These are phyloP conservation scores for Auriculariales sp. DNA, from an alignment of 768 basidiomycete species.

Conservation along the genomic window DNA sequence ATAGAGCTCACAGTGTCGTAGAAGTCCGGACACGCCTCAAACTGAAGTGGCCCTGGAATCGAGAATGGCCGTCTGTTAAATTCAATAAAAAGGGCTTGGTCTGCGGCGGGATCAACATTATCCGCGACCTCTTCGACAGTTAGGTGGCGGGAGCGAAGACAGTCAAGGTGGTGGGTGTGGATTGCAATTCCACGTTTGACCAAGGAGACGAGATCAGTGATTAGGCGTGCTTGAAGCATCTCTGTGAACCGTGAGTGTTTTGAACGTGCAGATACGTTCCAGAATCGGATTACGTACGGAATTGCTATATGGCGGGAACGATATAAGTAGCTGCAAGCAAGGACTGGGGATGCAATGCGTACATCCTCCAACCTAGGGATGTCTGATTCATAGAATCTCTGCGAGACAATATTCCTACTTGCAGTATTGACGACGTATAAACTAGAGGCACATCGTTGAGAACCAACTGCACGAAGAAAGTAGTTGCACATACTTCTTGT, in stretches of 20 bases:
- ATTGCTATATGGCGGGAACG: constrained; percentile 34
- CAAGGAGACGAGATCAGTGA: constrained; percentile 38
- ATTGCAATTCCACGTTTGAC: constrained; percentile 45
- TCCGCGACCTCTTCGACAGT: constrained; percentile 33
- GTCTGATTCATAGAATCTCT: constrained; percentile 56
- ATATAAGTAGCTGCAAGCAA: constrained; percentile 5
- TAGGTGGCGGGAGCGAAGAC: constrained; percentile 34
- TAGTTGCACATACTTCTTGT: constrained; percentile 49
- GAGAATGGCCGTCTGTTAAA: constrained; percentile 55
- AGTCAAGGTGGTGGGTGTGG: constrained; percentile 43
- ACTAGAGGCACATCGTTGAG: constrained; percentile 19
- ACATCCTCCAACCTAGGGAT: constrained; percentile 62
- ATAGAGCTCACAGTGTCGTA: constrained; percentile 52
- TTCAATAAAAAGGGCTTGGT: constrained; percentile 59
- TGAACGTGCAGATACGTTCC: neutral
- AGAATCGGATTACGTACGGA: constrained; percentile 37
- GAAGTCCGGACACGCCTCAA: constrained; percentile 58
- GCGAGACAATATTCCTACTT: constrained; percentile 54
- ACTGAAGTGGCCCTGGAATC: constrained; percentile 50
- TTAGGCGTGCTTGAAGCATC: constrained; percentile 50
- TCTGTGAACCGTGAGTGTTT: constrained; percentile 26
- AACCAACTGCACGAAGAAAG: neutral
- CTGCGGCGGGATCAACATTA: constrained; percentile 39
- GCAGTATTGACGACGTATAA: constrained; percentile 57
- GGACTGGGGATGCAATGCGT: constrained; percentile 15